These are phyloP conservation scores for Clonostachys rosea DNA, from an alignment of 2,329 filamentous ascomycete species.

Conservation along the genomic window DNA sequence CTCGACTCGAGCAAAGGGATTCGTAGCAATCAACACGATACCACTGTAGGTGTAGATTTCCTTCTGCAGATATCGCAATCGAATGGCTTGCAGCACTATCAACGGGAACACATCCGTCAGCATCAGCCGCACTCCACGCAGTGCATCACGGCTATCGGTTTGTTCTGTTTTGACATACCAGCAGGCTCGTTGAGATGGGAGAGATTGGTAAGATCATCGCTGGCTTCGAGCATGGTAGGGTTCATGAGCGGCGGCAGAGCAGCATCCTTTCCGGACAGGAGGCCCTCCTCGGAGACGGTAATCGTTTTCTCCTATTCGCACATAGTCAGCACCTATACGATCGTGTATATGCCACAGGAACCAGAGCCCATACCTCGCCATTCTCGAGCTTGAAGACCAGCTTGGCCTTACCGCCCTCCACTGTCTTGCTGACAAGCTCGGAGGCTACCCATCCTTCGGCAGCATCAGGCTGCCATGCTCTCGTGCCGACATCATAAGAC, in stretches of 20 bases:
- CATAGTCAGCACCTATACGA: background rate
- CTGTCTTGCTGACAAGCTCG: constrained; percentile 81
- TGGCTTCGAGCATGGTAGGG: constrained; percentile 95
- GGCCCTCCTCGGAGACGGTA: constrained; percentile 69
- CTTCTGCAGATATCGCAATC: constrained; percentile 93
- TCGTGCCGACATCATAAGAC: constrained; percentile 91
- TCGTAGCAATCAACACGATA: constrained; percentile 97
- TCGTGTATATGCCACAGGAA: background rate
- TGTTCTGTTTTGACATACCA: constrained; percentile 48
- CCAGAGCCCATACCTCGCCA: constrained; percentile 65
- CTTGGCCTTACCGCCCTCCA: constrained; percentile 80
- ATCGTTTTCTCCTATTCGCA: constrained; percentile 66
- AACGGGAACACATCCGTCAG: background rate
- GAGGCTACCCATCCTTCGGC: constrained; percentile 97
- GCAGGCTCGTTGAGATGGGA: constrained; percentile 98
- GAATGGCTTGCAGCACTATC: constrained; percentile 91
- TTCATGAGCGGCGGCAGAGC: constrained; percentile 94
- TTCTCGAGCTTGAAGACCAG: constrained; percentile 87
- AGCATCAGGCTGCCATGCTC: constrained; percentile 96
- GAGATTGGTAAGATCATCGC: constrained; percentile 94
- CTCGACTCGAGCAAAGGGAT: constrained; percentile 95
- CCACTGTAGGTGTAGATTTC: constrained; percentile 99
- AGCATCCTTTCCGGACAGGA: constrained; percentile 72
- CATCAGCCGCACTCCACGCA: background rate
- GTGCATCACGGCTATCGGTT: no score